Conservation (phyloP, 345 rosid genomes). For the Xanthoceras sorbifolium region DNA sequence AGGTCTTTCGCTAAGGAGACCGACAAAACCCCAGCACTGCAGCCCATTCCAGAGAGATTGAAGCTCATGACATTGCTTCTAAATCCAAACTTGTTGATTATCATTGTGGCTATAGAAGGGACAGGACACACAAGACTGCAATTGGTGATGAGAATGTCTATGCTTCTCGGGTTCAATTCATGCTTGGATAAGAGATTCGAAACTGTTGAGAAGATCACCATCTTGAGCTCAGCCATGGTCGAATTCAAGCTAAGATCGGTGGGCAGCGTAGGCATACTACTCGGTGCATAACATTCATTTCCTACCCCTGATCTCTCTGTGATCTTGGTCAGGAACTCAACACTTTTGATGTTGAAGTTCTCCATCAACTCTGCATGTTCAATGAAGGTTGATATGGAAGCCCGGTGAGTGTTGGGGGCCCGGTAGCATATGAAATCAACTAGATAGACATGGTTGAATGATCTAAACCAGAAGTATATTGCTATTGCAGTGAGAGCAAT, state of each 20-base stretch:
- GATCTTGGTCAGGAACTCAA: constrained; percentile 13
- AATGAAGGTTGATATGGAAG: neutral
- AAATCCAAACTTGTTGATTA: constrained; percentile 33
- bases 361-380: constrained; percentile 6
- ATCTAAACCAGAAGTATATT: neutral
- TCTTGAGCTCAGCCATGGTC: constrained; percentile 16
- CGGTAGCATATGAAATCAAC: constrained; percentile 12
- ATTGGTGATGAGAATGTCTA: constrained; percentile 29
- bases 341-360: neutral
- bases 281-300: neutral
- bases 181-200: constrained; percentile 27
- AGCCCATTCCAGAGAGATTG: constrained; percentile 50
- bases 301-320: constrained; percentile 17
- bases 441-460: constrained; percentile 10
- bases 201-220: constrained; percentile 20
- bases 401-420: neutral
- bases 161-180: constrained; percentile 16
- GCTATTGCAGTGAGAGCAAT: neutral
- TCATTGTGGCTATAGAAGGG: constrained; percentile 29
- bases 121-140: constrained; percentile 24
- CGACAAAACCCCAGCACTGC: constrained; percentile 40
- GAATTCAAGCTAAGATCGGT: constrained; percentile 24
- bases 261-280: neutral
- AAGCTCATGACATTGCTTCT: constrained; percentile 35
- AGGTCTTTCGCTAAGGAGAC: constrained; percentile 28